phyloP scores from a whole-genome alignment of 2,329 filamentous ascomycete species.

The Colletotrichum cordylinicola region DNA sequence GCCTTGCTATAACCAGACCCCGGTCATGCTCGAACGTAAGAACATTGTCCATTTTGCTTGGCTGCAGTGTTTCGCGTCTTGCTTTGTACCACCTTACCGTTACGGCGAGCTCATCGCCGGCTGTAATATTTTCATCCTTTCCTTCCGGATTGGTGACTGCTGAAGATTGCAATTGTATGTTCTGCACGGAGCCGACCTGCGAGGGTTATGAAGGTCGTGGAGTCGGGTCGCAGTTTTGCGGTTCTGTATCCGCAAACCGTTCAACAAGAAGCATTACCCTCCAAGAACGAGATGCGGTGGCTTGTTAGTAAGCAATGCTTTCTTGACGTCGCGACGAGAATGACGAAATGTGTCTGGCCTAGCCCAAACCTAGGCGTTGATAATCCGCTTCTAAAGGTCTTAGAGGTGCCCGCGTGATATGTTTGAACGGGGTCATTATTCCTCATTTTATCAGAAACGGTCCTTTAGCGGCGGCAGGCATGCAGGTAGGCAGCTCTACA shows the following conservation, averaged over 20 bases:
- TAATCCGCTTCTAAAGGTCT: background rate
- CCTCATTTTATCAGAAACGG: background rate
- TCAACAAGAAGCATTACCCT: background rate
- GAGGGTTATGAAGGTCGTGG: background rate
- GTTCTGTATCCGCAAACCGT: background rate
- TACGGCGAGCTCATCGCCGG: conserved; percentile 11
- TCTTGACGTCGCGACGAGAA: background rate
- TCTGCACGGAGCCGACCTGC: background rate
- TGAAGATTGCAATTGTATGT: background rate
- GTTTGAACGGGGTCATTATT: background rate
- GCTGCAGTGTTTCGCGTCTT: conserved; percentile 23
- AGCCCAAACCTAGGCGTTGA: background rate
- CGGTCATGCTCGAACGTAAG: conserved; percentile 3
- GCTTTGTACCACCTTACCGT: conserved; percentile 20
- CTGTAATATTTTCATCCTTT: background rate
- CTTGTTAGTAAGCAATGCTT: background rate
- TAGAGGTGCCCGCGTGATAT: conserved; percentile 8
- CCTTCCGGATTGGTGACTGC: background rate
- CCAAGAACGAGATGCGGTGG: background rate
- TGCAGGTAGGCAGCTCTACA: conserved; percentile 12
- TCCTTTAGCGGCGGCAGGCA: background rate
- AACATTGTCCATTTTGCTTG: conserved; percentile 6
- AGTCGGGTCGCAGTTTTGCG: background rate
- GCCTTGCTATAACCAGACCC: background rate
- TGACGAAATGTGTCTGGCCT: conserved; percentile 19